phyloP scores from a whole-genome alignment of 208 protist species.

The Wallacemonas rigidus region DNA sequence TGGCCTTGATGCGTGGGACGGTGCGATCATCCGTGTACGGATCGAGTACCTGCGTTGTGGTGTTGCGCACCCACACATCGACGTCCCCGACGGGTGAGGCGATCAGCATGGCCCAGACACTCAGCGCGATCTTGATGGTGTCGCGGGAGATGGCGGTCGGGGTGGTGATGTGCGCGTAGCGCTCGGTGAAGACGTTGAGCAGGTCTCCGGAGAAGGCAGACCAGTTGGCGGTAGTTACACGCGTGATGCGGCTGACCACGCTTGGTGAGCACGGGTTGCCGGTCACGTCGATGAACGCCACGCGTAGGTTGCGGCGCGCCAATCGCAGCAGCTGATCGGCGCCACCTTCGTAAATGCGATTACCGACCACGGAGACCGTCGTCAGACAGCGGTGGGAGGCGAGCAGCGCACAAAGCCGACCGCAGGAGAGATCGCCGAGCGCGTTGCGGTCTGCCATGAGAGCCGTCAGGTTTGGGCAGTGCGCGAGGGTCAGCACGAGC shows the following conservation, averaged over 20 bases:
- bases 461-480: conserved; percentile 57
- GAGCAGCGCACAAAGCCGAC: conserved; percentile 67
- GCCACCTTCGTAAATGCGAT: conserved; percentile 76
- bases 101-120: conserved; percentile 80
- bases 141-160: conserved; percentile 45
- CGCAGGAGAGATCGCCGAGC: conserved; percentile 66
- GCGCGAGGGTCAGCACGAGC: conserved; percentile 64
- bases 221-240: conserved; percentile 34
- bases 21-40: conserved; percentile 32
- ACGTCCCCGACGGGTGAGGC: conserved; percentile 58
- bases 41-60: conserved; percentile 50
- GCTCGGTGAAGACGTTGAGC: conserved; percentile 60
- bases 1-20: conserved; percentile 31
- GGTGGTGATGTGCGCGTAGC: conserved; percentile 57
- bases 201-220: conserved; percentile 48
- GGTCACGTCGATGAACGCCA: conserved; percentile 43
- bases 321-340: conserved; percentile 77
- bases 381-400: conserved; percentile 58
- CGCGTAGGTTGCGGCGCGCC: conserved; percentile 55
- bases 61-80: conserved; percentile 66
- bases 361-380: conserved; percentile 47
- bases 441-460: conserved; percentile 69
- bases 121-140: conserved; percentile 58
- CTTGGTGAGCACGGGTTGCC: conserved; percentile 59
- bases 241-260: conserved; percentile 46